Evolutionary conservation across 768 basidiomycete genomes (phyloP).

Genomic region (Leccinum obscurum): DNA sequence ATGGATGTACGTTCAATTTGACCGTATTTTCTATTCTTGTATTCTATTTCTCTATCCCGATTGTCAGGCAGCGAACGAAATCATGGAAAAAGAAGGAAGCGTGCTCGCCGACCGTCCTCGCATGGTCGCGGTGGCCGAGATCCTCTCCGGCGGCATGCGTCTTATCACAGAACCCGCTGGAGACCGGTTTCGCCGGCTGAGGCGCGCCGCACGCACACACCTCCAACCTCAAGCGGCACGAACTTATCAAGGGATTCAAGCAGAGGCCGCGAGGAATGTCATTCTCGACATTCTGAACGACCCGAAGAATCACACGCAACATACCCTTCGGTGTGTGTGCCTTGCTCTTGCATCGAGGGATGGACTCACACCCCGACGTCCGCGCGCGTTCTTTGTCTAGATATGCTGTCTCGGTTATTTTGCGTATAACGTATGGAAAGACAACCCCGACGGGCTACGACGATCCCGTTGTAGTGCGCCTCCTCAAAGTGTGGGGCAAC

Average conservation of each 20-base stretch:
- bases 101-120: slow-evolving; percentile 49
- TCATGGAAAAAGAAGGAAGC: slow-evolving; percentile 62
- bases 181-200: slow-evolving; percentile 56
- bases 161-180: slow-evolving; percentile 48
- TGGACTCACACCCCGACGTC: not conserved
- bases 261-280: slow-evolving; percentile 26
- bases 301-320: slow-evolving; percentile 10
- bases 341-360: not conserved
- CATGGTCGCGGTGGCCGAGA: slow-evolving; percentile 52
- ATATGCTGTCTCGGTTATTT: slow-evolving; percentile 22
- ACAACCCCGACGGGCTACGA: slow-evolving; percentile 18
- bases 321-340: slow-evolving; percentile 16
- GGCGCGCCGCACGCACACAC: slow-evolving; percentile 52
- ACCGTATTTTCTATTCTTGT: not conserved
- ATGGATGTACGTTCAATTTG: slow-evolving; percentile 14
- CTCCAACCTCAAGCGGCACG: slow-evolving; percentile 49
- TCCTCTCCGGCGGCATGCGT: slow-evolving; percentile 55
- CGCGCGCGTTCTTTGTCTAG: slow-evolving; percentile 8
- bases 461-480: slow-evolving; percentile 14
- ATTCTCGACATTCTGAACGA: slow-evolving; percentile 24
- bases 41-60: not conserved
- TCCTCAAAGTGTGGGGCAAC: slow-evolving; percentile 23
- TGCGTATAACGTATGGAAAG: slow-evolving; percentile 30
- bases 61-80: slow-evolving; percentile 48
- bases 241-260: slow-evolving; percentile 46